A percentile compares a stretch with the other conserved stretches of the same genome.
Evolutionary conservation across 2,329 filamentous ascomycete species (phyloP).

Genomic region (Aspergillus sp.): DNA sequence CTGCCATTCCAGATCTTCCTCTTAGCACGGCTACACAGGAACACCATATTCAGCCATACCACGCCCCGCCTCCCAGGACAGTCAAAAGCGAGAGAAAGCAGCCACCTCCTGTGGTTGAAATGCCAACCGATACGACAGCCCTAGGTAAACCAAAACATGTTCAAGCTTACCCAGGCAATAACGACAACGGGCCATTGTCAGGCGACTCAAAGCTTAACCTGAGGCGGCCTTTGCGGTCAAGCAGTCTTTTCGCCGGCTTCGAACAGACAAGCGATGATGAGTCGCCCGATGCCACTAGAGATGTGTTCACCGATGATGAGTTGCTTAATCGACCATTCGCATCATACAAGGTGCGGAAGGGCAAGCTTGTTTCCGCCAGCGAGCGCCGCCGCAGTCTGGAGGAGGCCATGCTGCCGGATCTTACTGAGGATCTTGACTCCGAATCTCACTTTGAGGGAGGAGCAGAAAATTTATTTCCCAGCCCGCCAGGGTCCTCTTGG

Average conservation of each 20-base stretch:
- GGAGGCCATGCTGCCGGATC: slow-evolving; percentile 34
- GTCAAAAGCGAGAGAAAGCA: slow-evolving; percentile 27
- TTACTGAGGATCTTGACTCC: slow-evolving; percentile 37
- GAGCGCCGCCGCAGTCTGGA: slow-evolving; percentile 31
- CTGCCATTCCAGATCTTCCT: slow-evolving; percentile 62
- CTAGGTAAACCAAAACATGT: slow-evolving; percentile 45
- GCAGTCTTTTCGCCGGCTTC: slow-evolving; percentile 84
- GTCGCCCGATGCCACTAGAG: slow-evolving; percentile 22
- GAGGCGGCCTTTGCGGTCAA: slow-evolving; percentile 71
- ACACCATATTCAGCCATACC: slow-evolving; percentile 34
- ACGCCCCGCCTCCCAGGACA: slow-evolving; percentile 34
- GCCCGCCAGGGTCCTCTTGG: slow-evolving; percentile 13
- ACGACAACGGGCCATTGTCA: slow-evolving; percentile 74
- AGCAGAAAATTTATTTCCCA: slow-evolving; percentile 7
- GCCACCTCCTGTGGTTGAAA: slow-evolving; percentile 40
- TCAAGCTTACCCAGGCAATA: slow-evolving; percentile 74
- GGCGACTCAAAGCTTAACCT: slow-evolving; percentile 58
- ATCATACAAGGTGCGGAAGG: slow-evolving; percentile 43
- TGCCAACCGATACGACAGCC: slow-evolving; percentile 19
- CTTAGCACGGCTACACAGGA: slow-evolving; percentile 26
- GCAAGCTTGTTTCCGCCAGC: slow-evolving; percentile 42
- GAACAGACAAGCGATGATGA: slow-evolving; percentile 63
- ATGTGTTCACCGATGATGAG: slow-evolving; percentile 46
- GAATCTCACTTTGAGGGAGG: slow-evolving; percentile 27
- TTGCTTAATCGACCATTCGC: slow-evolving; percentile 46